Base-by-base conservation (phyloP, 2,329 filamentous ascomycete species). In the Paramyrothecium roridum region DNA sequence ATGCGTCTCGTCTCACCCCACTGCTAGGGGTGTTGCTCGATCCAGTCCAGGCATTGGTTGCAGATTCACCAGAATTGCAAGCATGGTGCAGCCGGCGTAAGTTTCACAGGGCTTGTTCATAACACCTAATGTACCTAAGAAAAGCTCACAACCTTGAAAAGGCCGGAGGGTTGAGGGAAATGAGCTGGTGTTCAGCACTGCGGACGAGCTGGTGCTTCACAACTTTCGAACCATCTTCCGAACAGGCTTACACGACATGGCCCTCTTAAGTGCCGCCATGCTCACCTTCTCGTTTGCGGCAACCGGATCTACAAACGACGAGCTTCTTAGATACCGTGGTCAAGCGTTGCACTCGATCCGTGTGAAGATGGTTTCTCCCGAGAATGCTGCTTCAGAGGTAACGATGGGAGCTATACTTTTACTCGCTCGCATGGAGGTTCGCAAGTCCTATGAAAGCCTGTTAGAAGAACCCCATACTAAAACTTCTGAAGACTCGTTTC, bases 331-430 rank as follows among this genome's bases (percentile, higher is more conserved):
- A 0, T 76, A 77, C 37, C 70, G 71, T 46, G 63, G 59, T 17
- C 56, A 70, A 17, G 66, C 70, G 0, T 54, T 77, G 1, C 59
- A 59, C 3, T 61, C 54, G 10, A 67, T 78, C 52, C 67, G 73
- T 3, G 33, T 65, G 30, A 71, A 61, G n/a, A 70, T 77, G 61
- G 59, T 53, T 22, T 68, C 56, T 11, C 54, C 54, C 0, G 59
- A 65, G 3, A 56, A 54, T 3, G 66, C 68, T 34, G 59, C 65
- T 13, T 69, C 72, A 0, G 70, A 70, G 52, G 65, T 74, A 3
- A 76, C 73, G 0, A 57, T 78, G 2, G 76, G 72, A 0, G 68
- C 76, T 0, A 78, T 78, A 56, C 19, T 78, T 6, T 62, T 78
- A 0, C 62, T 78, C 0, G 73, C 74, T 12, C 73, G 75, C 1